These are phyloP conservation scores for Carnegiea gigantea DNA, from an alignment of 179 eudicot species.

Conservation along the genomic window DNA sequence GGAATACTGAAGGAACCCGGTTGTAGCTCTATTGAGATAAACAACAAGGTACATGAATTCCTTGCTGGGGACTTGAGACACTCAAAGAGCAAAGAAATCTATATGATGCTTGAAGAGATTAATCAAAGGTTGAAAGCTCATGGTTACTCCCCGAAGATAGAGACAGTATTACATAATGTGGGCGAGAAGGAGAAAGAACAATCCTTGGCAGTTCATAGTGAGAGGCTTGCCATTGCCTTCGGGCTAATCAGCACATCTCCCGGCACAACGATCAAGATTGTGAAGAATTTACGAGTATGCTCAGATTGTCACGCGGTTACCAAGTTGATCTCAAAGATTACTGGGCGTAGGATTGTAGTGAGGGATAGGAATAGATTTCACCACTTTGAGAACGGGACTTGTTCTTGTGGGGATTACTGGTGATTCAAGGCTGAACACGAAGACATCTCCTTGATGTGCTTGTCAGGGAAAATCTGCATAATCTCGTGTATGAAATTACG, in stretches of 20 bases:
- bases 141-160: constrained; percentile 52
- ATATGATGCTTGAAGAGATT: constrained; percentile 58
- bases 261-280: constrained; percentile 52
- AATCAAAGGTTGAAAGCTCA: constrained; percentile 39
- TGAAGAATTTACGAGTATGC: constrained; percentile 61
- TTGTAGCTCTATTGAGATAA: constrained; percentile 67
- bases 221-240: constrained; percentile 62
- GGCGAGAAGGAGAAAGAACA: constrained; percentile 46
- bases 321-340: constrained; percentile 55
- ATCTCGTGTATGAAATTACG: neutral
- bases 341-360: constrained; percentile 54
- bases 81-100: constrained; percentile 55
- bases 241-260: constrained; percentile 62
- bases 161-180: constrained; percentile 46
- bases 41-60: constrained; percentile 59
- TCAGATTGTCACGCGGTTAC: constrained; percentile 63
- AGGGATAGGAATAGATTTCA: constrained; percentile 69
- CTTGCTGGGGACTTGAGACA: constrained; percentile 74
- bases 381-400: constrained; percentile 52
- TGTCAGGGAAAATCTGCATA: neutral
- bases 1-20: constrained; percentile 66
- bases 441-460: neutral
- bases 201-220: constrained; percentile 61
- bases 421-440: constrained; percentile 11
- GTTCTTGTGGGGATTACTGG: constrained; percentile 79